A percentile compares a stretch with the other conserved stretches of the same genome.
These are phyloP conservation scores for Fusarium chaquense DNA, from an alignment of 2,329 filamentous ascomycete species.

Conservation along the genomic window DNA sequence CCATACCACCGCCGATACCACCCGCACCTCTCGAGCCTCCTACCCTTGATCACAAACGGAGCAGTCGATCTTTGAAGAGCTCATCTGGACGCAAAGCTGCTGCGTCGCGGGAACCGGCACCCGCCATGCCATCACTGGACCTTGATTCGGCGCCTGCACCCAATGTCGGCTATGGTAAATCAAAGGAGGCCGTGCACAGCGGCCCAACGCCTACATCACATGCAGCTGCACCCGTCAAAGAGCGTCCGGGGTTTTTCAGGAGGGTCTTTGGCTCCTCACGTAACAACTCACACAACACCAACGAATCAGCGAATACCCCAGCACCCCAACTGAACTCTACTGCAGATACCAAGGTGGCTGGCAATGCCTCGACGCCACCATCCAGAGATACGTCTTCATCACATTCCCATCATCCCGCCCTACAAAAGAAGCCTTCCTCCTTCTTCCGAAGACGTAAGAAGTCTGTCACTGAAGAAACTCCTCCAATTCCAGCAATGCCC, in stretches of 20 bases:
- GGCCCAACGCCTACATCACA: constrained; percentile 63
- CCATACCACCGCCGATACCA: constrained; percentile 52
- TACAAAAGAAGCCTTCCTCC: constrained; percentile 92
- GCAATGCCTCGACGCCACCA: constrained; percentile 63
- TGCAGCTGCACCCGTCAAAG: constrained; percentile 65
- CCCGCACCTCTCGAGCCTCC: constrained; percentile 55
- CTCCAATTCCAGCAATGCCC: constrained; percentile 67
- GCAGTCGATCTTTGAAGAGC: constrained; percentile 67
- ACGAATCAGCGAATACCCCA: constrained; percentile 41
- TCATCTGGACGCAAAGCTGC: constrained; percentile 54
- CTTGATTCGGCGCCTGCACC: constrained; percentile 69
- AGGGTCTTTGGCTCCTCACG: constrained; percentile 86
- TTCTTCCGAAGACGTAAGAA: constrained; percentile 96
- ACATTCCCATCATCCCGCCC: constrained; percentile 61
- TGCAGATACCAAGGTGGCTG: constrained; percentile 57
- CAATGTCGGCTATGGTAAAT: constrained; percentile 69
- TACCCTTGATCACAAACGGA: constrained; percentile 65
- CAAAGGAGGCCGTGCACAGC: constrained; percentile 64
- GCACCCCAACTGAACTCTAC: constrained; percentile 38
- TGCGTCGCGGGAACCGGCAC: constrained; percentile 46
- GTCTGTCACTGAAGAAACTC: constrained; percentile 78
- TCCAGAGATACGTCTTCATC: constrained; percentile 61
- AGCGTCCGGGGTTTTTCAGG: constrained; percentile 89
- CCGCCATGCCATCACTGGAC: constrained; percentile 53
- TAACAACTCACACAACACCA: constrained; percentile 53